These are phyloP conservation scores for Kodamaea anthophila DNA, from an alignment of 1,139 yeast genomes.

Conservation along the genomic window DNA sequence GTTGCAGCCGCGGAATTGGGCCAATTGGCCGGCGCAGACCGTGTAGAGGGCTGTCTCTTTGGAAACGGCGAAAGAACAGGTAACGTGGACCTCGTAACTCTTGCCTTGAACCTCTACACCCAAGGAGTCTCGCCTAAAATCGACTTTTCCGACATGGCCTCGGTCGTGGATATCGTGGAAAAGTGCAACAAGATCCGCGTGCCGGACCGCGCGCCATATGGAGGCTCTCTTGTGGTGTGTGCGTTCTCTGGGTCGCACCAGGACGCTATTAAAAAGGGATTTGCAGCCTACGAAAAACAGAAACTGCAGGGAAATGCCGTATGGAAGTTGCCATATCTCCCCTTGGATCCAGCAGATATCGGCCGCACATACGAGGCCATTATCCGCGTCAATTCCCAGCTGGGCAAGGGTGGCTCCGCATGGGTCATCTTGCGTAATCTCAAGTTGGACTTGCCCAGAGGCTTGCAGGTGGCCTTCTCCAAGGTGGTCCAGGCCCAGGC, in stretches of 20 bases:
- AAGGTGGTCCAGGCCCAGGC: conserved; percentile 76
- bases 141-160: conserved; percentile 79
- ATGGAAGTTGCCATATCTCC: conserved; percentile 93
- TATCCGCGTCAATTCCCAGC: conserved; percentile 94
- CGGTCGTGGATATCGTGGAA: conserved; percentile 82
- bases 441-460: conserved; percentile 90
- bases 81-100: conserved; percentile 89
- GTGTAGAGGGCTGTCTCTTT: conserved; percentile 95
- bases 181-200: conserved; percentile 94
- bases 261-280: conserved; percentile 97
- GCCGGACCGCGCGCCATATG: conserved; percentile 91
- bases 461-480: conserved; percentile 85
- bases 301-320: conserved; percentile 28
- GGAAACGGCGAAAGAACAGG: conserved; percentile 99
- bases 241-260: conserved; percentile 97
- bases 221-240: conserved; percentile 93
- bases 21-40: conserved; percentile 91
- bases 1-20: conserved; percentile 97
- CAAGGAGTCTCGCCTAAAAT: conserved; percentile 85
- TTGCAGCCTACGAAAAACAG: conserved; percentile 45
- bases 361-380: conserved; percentile 98
- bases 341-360: conserved; percentile 92
- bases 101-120: conserved; percentile 89
- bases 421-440: conserved; percentile 88
- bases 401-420: conserved; percentile 98